phyloP scores from a whole-genome alignment of 257 asterid species.

The Mentha longifolia region DNA sequence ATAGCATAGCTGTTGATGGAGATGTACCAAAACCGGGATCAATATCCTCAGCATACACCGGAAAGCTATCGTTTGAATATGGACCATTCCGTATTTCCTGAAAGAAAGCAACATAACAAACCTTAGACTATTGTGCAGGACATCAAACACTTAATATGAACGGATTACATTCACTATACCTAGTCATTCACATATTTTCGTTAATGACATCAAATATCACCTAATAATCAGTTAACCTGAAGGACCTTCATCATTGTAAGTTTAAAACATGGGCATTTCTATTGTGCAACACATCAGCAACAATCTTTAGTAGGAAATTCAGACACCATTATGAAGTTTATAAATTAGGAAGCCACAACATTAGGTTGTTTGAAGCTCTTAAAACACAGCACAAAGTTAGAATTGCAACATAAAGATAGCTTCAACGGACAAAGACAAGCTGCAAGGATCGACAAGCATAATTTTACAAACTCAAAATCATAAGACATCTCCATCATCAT shows the following conservation, averaged over 20 bases:
- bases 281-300: background rate
- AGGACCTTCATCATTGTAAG: background rate
- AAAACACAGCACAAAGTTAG: background rate
- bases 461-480: background rate
- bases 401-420: background rate
- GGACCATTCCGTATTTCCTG: conserved; percentile 99
- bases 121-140: background rate
- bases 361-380: background rate
- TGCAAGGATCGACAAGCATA: conserved; percentile 8
- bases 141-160: conserved; percentile 9
- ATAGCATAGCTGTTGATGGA: conserved; percentile 93
- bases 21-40: conserved; percentile 89
- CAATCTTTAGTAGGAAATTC: background rate
- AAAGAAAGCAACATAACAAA: conserved; percentile 29
- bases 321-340: background rate
- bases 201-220: background rate
- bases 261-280: background rate
- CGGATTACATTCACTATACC: background rate
- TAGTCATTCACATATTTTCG: background rate
- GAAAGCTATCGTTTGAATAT: conserved; percentile 92
- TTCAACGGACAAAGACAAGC: background rate
- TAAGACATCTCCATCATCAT: conserved; percentile 1
- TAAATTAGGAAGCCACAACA: background rate
- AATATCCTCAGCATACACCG: conserved; percentile 90
- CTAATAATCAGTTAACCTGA: background rate